Percentiles rank a stretch among this genome's conserved stretches.
phyloP scores from a whole-genome alignment of 345 rosid genomes.

The Melastoma malabathricum region DNA sequence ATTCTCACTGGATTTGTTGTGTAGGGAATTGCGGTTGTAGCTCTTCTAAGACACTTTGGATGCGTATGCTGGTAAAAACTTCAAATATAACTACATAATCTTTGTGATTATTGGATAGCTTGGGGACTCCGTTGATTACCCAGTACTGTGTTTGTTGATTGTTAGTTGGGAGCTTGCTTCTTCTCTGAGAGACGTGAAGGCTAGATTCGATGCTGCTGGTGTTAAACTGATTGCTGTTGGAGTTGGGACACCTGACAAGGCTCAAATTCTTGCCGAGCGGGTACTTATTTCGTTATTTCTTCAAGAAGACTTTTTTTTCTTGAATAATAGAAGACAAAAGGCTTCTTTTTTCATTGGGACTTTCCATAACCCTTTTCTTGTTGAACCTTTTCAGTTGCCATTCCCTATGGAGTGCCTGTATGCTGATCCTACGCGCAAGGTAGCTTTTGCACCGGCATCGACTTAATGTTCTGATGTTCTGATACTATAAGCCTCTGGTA shows the following conservation, averaged over 20 bases:
- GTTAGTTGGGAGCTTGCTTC: slow-evolving; percentile 84
- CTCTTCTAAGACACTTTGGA: slow-evolving; percentile 84
- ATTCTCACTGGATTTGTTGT: background rate
- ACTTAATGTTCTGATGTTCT: too few relatives aligned
- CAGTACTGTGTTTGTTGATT: slow-evolving; percentile 4
- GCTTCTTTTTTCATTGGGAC: background rate
- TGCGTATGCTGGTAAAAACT: slow-evolving; percentile 64
- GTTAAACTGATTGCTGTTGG: slow-evolving; percentile 72
- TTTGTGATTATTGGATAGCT: background rate
- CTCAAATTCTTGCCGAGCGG: slow-evolving; percentile 50
- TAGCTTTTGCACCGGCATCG: slow-evolving; percentile 8
- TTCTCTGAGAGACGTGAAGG: slow-evolving; percentile 47
- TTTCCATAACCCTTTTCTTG: slow-evolving; percentile 2
- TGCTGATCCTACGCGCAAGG: slow-evolving; percentile 88
- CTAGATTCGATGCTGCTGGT: slow-evolving; percentile 64
- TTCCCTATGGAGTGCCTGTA: slow-evolving; percentile 79
- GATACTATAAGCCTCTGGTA: too few relatives aligned
- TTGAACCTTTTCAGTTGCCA: slow-evolving; percentile 39
- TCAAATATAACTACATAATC: background rate
- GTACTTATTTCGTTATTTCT: slow-evolving; percentile 15
- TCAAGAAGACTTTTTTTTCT: too few relatives aligned
- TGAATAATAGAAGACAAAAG: background rate
- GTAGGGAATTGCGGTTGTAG: slow-evolving; percentile 74
- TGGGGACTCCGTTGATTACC: background rate
- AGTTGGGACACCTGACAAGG: slow-evolving; percentile 76